A percentile compares a stretch with the other conserved stretches of the same genome.
phyloP scores from a whole-genome alignment of 257 asterid genomes.

The Lycium ferocissimum region DNA sequence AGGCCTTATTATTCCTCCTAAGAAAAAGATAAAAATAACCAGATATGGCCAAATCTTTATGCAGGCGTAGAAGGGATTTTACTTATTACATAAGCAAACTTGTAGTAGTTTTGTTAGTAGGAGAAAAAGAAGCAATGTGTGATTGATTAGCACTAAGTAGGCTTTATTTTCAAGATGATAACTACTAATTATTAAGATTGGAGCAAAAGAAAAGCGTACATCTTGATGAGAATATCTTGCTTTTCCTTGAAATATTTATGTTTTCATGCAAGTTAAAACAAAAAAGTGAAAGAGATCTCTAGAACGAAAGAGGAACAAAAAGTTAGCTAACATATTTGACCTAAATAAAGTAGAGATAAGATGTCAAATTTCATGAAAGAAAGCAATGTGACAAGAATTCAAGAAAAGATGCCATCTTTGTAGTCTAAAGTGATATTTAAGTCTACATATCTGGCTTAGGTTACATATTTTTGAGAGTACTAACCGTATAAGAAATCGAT shows the following conservation, averaged over 20 bases:
- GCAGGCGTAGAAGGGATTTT: background rate
- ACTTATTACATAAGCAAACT: background rate
- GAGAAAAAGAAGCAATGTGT: background rate
- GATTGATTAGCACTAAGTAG: background rate
- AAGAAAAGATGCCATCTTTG: background rate
- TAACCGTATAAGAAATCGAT: background rate
- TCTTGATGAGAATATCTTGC: background rate
- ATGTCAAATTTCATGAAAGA: background rate
- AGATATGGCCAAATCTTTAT: background rate
- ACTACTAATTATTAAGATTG: constrained; percentile 1
- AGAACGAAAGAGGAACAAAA: background rate
- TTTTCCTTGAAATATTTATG: constrained; percentile 5
- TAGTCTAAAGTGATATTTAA: background rate
- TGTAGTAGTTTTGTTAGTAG: background rate
- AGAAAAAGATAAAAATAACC: background rate
- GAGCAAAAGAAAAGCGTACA: background rate
- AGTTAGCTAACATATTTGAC: background rate
- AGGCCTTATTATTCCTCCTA: background rate
- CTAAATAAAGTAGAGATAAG: background rate
- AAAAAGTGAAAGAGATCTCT: background rate
- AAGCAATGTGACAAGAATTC: background rate
- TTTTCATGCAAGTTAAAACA: background rate
- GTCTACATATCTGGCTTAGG: background rate
- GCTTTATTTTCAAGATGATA: background rate
- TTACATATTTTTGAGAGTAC: background rate